Base-by-base conservation (phyloP, 495 filamentous ascomycete species). In the Xylaria cubensis region DNA sequence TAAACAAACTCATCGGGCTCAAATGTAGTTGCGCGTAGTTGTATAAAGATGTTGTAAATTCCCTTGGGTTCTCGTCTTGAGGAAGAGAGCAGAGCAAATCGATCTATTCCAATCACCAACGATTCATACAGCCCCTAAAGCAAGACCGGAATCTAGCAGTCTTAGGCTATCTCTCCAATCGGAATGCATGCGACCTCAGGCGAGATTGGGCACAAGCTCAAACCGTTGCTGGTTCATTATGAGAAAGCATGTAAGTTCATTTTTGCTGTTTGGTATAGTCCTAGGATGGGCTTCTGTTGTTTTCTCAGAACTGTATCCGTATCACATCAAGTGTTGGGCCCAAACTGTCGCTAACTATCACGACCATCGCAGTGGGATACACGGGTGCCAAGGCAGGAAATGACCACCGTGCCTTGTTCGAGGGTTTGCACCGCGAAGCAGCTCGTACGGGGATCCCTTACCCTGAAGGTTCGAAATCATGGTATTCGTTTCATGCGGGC, bases 391-490 rank as follows among this genome's bases (percentile, higher is more conserved):
- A 32, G 12, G 39, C 29, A 29, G 34, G 41, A 48, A 48, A 42
- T 41, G 42, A 50, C 13, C 26, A 26, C 8, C 24, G 21, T 29
- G 62, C 39, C 41, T 13, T 64, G 26, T n/a, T 64, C 62, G 62
- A 64, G 24, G 44, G 19, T 5, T n/a, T 64, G 62, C 42, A 64
- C 15, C 42, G 24, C 13, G 21, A 64, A 26, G 62, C 62, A 64
- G 41, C 39, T 34, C 24, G 62, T 12, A 64, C n/a, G n/a, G 42
- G 42, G 12, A 50, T 64, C 26, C 62, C 62, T 9, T 64, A 64
- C 26, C 39, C 62, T 41, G 42, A 64, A 13, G 42, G 42, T 12
- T 64, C 62, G 4, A 13, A 19, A 10, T 29, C 62, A 15, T 64
- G 39, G 41, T 24, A 48, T 34, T 7, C 24, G 17, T 64, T 64